Conservation (phyloP, 176 grass and related monocot genomes). For the Otatea glauca region DNA sequence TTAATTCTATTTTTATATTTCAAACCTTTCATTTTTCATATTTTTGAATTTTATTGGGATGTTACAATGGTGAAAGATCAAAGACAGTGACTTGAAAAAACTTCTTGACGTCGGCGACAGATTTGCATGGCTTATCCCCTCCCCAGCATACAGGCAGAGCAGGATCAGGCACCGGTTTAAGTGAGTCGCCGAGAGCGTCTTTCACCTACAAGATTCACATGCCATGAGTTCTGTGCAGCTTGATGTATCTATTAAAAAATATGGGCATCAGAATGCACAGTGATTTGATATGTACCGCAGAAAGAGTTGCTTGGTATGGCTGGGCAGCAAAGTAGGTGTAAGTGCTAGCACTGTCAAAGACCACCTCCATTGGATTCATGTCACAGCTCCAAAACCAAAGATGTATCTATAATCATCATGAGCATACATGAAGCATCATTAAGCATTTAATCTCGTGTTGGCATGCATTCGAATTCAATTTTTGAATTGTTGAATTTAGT, state of each 20-base stretch:
- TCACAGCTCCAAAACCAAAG: too few species aligned
- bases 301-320: constrained; percentile 62
- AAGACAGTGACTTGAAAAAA: constrained; percentile 60
- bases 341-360: constrained; percentile 84
- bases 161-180: constrained; percentile 49
- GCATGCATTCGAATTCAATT: too few species aligned
- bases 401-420: too few species aligned
- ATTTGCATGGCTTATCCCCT: constrained; percentile 63
- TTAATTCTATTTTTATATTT: too few species aligned
- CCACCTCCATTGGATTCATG: constrained; percentile 62
- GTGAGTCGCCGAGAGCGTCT: constrained; percentile 36
- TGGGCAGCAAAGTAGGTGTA: constrained; percentile 68
- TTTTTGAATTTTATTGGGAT: too few species aligned
- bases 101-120: constrained; percentile 61
- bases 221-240: constrained; percentile 21
- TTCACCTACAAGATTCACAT: constrained; percentile 52
- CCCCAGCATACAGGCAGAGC: constrained; percentile 64
- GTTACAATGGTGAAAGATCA: constrained; percentile 67
- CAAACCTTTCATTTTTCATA: too few species aligned
- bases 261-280: constrained; percentile 6
- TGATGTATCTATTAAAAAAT: background rate
- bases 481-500: too few species aligned
- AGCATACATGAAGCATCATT: too few species aligned
- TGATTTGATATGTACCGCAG: constrained; percentile 50
- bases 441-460: too few species aligned